Base-by-base conservation (phyloP, 2,329 filamentous ascomycete genomes). In the Plectosphaerella cucumerina region DNA sequence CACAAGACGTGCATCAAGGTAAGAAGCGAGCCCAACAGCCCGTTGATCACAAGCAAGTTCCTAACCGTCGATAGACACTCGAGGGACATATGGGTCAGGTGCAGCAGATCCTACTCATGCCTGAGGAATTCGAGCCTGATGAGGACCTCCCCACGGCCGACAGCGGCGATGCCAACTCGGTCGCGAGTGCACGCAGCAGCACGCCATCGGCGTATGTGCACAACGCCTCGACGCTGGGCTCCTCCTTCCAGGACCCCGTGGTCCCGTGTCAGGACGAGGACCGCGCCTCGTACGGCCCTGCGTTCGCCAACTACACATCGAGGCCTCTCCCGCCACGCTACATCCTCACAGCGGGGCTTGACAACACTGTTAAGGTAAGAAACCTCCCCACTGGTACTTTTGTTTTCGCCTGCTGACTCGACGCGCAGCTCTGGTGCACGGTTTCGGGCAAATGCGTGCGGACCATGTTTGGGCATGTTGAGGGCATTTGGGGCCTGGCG, bases 391-490 rank as follows among this genome's bases (percentile, higher is more conserved):
- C 15, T 11, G n/a, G 20, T 39, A 39, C 11, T 15, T 39, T 4
- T 21, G 12, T 22, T 5, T 8, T 26, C 18, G 20, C 17, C n/a
- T 11, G n/a, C 46, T 48, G 21, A 48, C 21, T 18, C 6, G 12
- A 14, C 17, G 2, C 21, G 6, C 86, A 93, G 11, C 79, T 97
- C 18, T 99, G 94, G 93, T 90, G 97, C 65, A 89, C 91, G 2
- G 81, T 81, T 5, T 87, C 87, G 1, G 90, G 90, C 35, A 83
- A 84, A 56, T 96, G 90, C 61, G 78, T 97, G 33, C 88, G 90
- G 55, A 96, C 90, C 31, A 96, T 97, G 75, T 99, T 97, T 65
- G 94, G 94, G 0, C 94, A 99, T 62, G 82, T 99, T 20, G 94
- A 99, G 68, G 94, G 94, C 31, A 87, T 99, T 18, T 99, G 94